Percentiles rank a stretch among this genome's conserved stretches.
phyloP scores from a whole-genome alignment of 2,329 filamentous ascomycete genomes.

The Boeremia lycopersici region DNA sequence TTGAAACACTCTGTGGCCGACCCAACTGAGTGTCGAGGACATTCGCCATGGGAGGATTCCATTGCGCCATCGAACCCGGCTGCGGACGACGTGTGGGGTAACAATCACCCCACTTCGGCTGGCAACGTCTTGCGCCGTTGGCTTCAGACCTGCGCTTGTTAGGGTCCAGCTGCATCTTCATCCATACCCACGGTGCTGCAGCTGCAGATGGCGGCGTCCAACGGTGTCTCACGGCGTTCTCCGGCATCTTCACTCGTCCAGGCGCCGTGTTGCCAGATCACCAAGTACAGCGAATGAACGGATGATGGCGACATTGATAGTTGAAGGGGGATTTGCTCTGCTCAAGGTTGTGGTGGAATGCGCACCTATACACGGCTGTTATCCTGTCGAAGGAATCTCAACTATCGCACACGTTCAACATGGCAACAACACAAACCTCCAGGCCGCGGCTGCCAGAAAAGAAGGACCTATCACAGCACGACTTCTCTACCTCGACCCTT shows the following conservation, averaged over 20 bases:
- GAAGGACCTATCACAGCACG: constrained; percentile 35
- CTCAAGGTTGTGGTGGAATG: not conserved
- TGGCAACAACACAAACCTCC: constrained; percentile 26
- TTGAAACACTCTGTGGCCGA: not conserved
- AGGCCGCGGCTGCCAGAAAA: constrained; percentile 1
- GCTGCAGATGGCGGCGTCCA: not conserved
- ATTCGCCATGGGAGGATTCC: constrained; percentile 26
- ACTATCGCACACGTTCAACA: constrained; percentile 1
- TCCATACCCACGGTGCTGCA: not conserved
- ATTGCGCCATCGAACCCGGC: constrained; percentile 31
- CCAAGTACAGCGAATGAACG: not conserved
- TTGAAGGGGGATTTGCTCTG: not conserved
- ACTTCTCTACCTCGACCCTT: constrained; percentile 41
- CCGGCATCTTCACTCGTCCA: not conserved
- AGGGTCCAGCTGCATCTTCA: not conserved
- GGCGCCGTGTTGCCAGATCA: not conserved
- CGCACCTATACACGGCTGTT: not conserved
- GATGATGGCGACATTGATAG: constrained; percentile 3
- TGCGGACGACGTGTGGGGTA: constrained; percentile 13
- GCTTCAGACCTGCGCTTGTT: not conserved
- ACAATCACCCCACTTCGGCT: constrained; percentile 4
- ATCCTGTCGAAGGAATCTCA: no score
- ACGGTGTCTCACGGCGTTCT: not conserved
- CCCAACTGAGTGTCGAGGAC: not conserved
- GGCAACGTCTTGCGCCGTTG: not conserved